Evolutionary conservation across 164 flowering plant species (phyloP).

Genomic region (Euptelea pleiosperma): DNA sequence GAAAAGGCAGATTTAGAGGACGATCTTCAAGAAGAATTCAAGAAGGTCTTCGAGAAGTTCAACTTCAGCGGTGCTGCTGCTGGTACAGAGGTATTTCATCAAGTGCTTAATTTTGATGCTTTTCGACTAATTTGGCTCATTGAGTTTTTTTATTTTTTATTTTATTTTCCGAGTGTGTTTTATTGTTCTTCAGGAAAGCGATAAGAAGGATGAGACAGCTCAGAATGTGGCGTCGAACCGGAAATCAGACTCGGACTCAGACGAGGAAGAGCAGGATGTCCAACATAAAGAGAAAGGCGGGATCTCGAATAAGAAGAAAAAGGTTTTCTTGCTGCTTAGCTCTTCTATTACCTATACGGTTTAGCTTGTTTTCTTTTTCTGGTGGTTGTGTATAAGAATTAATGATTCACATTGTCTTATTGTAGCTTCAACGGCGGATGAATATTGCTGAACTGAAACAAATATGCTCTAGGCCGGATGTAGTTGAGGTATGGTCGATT

Average conservation of each 20-base stretch:
- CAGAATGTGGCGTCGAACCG: constrained; percentile 44
- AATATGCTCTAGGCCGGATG: constrained; percentile 86
- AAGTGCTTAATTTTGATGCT: too few species aligned
- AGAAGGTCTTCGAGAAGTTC: constrained; percentile 80
- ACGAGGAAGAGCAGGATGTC: constrained; percentile 81
- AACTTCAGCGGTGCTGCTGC: constrained; percentile 41
- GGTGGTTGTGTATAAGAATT: constrained; percentile 4
- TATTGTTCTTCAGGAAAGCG: constrained; percentile 44
- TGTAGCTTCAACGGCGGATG: constrained; percentile 89
- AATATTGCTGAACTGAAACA: constrained; percentile 96
- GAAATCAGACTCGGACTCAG: constrained; percentile 74
- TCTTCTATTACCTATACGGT: not conserved
- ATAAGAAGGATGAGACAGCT: constrained; percentile 65
- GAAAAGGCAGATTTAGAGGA: constrained; percentile 81
- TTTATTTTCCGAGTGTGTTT: too few species aligned
- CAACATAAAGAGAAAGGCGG: constrained; percentile 84
- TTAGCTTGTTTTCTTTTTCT: constrained; percentile 1
- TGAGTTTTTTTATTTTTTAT: not conserved
- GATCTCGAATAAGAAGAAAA: constrained; percentile 85
- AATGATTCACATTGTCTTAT: constrained; percentile 2
- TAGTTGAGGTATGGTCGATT: constrained; percentile 71
- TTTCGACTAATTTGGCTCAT: too few species aligned
- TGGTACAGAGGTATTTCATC: constrained; percentile 25
- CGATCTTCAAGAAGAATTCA: constrained; percentile 63
- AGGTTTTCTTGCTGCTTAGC: constrained; percentile 49